A percentile compares a stretch with the other conserved stretches of the same genome.
These are phyloP conservation scores for Ziziphus jujuba DNA, from an alignment of 306 rosid species.

Conservation along the genomic window DNA sequence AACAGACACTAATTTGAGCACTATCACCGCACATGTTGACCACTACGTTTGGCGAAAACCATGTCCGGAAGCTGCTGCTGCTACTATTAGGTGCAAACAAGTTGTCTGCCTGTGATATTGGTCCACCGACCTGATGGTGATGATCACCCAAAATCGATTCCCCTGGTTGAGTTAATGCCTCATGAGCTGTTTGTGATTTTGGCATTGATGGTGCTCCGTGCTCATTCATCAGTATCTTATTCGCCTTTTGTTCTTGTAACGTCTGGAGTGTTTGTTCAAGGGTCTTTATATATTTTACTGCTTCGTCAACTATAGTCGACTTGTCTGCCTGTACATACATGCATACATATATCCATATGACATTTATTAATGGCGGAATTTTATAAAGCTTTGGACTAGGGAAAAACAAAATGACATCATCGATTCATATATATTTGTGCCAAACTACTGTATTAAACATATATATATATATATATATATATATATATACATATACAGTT, in stretches of 20 bases:
- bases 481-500: no score
- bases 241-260: slow-evolving; percentile 31
- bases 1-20: slow-evolving; percentile 55
- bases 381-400: no score
- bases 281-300: slow-evolving; percentile 47
- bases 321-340: slow-evolving; percentile 41
- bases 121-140: slow-evolving; percentile 4
- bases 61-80: slow-evolving; percentile 37
- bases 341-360: not conserved
- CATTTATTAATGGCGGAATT: no score
- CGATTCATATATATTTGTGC: no score
- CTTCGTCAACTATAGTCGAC: slow-evolving; percentile 57
- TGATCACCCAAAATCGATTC: slow-evolving; percentile 37
- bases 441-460: no score
- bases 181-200: no score
- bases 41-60: slow-evolving; percentile 46
- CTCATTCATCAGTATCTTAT: slow-evolving; percentile 26
- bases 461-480: no score
- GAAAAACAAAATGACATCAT: no score
- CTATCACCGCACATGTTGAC: slow-evolving; percentile 43
- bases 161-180: no score
- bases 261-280: slow-evolving; percentile 35
- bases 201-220: not conserved
- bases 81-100: not conserved
- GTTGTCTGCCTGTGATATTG: not conserved